phyloP scores from a whole-genome alignment of 2,329 filamentous ascomycete species.

The Volutella citrinella region DNA sequence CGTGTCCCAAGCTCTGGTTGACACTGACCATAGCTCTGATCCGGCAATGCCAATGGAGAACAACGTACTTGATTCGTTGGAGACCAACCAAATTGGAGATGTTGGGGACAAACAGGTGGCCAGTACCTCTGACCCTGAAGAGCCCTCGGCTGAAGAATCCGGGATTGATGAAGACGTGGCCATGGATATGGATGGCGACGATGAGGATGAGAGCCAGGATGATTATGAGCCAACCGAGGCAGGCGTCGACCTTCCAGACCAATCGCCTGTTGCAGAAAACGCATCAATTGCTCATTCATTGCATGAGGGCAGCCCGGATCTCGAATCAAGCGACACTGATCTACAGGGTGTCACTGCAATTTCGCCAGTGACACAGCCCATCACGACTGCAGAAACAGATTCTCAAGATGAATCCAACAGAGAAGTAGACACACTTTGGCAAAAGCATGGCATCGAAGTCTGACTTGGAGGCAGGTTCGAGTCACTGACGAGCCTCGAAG shows the following conservation, averaged over 20 bases:
- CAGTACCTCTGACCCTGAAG: too few species aligned
- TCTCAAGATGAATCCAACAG: constrained; percentile 26
- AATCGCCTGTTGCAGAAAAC: constrained; percentile 5
- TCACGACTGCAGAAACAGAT: constrained; percentile 27
- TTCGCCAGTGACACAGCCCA: constrained; percentile 24
- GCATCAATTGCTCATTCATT: too few species aligned
- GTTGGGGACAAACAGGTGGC: too few species aligned
- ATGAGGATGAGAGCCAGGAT: constrained; percentile 42
- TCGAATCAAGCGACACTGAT: constrained; percentile 27
- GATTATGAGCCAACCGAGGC: constrained; percentile 55
- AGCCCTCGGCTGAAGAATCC: too few species aligned
- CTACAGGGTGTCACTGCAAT: constrained; percentile 19
- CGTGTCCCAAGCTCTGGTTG: too few species aligned
- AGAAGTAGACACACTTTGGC: constrained; percentile 43
- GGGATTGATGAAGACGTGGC: constrained; percentile 16
- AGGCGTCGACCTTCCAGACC: constrained; percentile 14
- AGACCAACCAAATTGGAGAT: too few species aligned
- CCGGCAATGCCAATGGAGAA: too few species aligned
- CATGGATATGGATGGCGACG: constrained; percentile 21
- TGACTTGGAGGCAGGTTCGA: constrained; percentile 21
- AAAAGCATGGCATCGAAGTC: constrained; percentile 5
- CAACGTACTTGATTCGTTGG: too few species aligned
- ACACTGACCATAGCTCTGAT: too few species aligned
- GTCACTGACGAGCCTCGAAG: constrained; percentile 4
- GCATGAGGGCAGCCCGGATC: too few species aligned